Percentiles rank a stretch among this genome's conserved stretches.
phyloP scores from a whole-genome alignment of 495 filamentous ascomycete species.

The Penicillium waksmanii region DNA sequence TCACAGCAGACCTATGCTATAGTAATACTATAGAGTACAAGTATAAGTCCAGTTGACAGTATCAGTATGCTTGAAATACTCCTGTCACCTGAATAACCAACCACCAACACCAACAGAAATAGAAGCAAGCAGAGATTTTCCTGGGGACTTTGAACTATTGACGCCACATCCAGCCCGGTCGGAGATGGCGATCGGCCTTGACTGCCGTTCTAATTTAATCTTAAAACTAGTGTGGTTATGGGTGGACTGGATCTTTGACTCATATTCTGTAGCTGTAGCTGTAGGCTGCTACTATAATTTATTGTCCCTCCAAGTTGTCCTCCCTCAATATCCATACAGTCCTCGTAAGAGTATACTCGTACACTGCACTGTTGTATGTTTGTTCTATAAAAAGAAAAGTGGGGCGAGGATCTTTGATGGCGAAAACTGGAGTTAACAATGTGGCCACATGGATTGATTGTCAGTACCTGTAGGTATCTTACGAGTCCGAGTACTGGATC shows the following conservation, averaged over 20 bases:
- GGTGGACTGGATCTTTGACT: too few species aligned
- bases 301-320: background rate
- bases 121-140: conserved; percentile 8
- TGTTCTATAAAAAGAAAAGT: conserved; percentile 6
- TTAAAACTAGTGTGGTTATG: background rate
- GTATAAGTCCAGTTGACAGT: too few species aligned
- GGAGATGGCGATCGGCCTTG: conserved; percentile 26
- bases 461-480: too few species aligned
- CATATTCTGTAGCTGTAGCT: too few species aligned
- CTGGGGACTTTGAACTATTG: conserved; percentile 22
- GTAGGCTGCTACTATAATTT: background rate
- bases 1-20: background rate
- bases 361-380: background rate
- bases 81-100: too few species aligned
- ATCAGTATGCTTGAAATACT: too few species aligned
- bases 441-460: too few species aligned
- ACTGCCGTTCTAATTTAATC: conserved; percentile 21
- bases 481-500: too few species aligned
- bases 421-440: background rate
- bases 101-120: too few species aligned
- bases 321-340: background rate
- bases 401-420: background rate
- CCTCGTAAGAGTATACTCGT: background rate
- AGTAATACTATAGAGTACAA: too few species aligned
- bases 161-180: conserved; percentile 29